Percentiles rank a stretch among this genome's conserved stretches.
phyloP scores from a whole-genome alignment of 176 grass and related monocot species.

The Oryza meyeriana region DNA sequence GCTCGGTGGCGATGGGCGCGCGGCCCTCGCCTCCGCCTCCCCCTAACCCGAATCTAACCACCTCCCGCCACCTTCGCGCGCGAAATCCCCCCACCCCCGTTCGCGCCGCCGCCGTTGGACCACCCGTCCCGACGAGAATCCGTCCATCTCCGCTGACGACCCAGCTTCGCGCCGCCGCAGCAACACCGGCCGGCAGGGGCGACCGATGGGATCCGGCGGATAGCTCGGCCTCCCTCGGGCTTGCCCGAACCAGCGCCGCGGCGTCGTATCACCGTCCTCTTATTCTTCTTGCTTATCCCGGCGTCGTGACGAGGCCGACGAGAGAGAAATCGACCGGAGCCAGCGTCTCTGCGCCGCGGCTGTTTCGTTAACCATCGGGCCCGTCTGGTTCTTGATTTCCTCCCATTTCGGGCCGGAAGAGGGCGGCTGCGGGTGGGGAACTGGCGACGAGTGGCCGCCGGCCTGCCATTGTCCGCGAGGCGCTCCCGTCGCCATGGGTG shows the following conservation, averaged over 20 bases:
- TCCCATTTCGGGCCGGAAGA: background rate
- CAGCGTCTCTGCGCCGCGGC: constrained; percentile 22
- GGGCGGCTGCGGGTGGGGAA: background rate
- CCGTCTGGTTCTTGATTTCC: background rate
- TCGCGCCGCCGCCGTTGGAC: constrained; percentile 33
- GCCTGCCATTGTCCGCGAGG: background rate
- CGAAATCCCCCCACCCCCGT: constrained; percentile 29
- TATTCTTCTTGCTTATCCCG: background rate
- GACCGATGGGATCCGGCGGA: constrained; percentile 43
- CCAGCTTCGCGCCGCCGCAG: constrained; percentile 8
- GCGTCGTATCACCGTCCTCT: background rate
- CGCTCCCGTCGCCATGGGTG: constrained; percentile 31
- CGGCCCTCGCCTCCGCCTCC: background rate
- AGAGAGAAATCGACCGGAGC: background rate
- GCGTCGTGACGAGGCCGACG: background rate
- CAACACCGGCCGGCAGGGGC: background rate
- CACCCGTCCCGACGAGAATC: constrained; percentile 33
- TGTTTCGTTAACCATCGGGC: background rate
- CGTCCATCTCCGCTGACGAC: background rate
- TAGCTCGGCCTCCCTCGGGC: constrained; percentile 35
- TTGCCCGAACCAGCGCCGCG: constrained; percentile 29
- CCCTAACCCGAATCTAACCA: constrained; percentile 30
- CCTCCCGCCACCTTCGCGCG: constrained; percentile 39
- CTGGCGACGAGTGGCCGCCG: constrained; percentile 3
- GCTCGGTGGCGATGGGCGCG: constrained; percentile 35